Evolutionary conservation across 2,329 filamentous ascomycete genomes (phyloP).

Genomic region (Clonostachys chloroleuca): DNA sequence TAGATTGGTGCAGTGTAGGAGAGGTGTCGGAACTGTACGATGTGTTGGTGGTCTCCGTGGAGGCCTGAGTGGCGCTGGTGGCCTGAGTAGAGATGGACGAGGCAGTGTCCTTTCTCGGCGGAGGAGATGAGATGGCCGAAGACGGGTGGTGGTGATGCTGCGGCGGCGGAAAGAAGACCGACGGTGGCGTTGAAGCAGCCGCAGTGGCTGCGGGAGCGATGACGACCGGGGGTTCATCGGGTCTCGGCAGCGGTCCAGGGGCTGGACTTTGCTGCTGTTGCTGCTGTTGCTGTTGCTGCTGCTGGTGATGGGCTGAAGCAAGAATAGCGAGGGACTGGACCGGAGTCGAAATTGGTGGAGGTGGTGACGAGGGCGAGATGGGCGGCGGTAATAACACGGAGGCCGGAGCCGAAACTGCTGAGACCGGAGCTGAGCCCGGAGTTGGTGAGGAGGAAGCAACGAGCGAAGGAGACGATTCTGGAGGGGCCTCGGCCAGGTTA

Average conservation of each 20-base stretch:
- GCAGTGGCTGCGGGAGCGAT: neutral
- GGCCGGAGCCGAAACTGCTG: constrained; percentile 5
- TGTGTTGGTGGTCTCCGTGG: constrained; percentile 42
- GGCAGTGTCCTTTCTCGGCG: constrained; percentile 39
- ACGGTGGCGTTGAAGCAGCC: neutral
- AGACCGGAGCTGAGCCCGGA: constrained; percentile 5
- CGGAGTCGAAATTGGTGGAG: constrained; percentile 8
- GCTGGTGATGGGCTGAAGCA: constrained; percentile 3
- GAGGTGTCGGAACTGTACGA: constrained; percentile 50
- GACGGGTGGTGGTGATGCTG: neutral
- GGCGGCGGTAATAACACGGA: constrained; percentile 2
- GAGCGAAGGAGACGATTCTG: constrained; percentile 15
- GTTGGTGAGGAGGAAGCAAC: constrained; percentile 8
- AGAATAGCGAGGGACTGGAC: constrained; percentile 2
- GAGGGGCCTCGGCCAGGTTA: constrained; percentile 24
- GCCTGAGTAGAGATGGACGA: constrained; percentile 49
- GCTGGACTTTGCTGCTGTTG: neutral
- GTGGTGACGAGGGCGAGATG: constrained; percentile 15
- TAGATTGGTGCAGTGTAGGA: constrained; percentile 42
- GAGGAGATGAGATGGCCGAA: constrained; percentile 2
- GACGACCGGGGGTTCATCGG: neutral
- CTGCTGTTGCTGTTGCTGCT: constrained; percentile 4
- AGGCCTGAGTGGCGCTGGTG: constrained; percentile 35
- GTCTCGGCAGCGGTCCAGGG: constrained; percentile 1
- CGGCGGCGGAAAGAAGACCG: constrained; percentile 1